Percentiles rank a stretch among this genome's conserved stretches.
Evolutionary conservation across 345 rosid genomes (phyloP).

Genomic region (Salix dunnii): DNA sequence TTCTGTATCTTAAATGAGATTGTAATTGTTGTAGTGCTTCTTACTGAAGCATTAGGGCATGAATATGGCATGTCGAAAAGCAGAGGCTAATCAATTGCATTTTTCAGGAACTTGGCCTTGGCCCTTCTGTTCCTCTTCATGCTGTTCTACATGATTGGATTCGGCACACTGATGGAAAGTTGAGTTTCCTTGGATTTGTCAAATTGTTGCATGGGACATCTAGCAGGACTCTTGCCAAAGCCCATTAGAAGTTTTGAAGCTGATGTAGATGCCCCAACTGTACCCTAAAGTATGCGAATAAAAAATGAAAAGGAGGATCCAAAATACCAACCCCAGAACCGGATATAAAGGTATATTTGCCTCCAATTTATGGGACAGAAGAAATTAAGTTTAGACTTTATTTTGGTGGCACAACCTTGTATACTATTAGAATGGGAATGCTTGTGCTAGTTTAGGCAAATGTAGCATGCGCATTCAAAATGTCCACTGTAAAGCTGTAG

Average conservation of each 20-base stretch:
- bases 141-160: constrained; percentile 37
- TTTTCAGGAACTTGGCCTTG: constrained; percentile 87
- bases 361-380: not conserved
- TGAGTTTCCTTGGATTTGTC: constrained; percentile 66
- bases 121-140: constrained; percentile 51
- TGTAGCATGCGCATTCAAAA: constrained; percentile 23
- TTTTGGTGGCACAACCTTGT: constrained; percentile 8
- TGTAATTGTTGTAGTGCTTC: not conserved
- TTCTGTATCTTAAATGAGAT: not conserved
- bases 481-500: constrained; percentile 44
- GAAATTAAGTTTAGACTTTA: not conserved
- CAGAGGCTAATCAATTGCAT: not conserved
- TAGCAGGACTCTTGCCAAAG: constrained; percentile 39
- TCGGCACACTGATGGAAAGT: constrained; percentile 32
- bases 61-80: not conserved
- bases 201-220: constrained; percentile 86
- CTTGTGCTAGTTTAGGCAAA: not conserved
- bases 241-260: constrained; percentile 11
- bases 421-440: not conserved
- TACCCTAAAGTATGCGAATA: not conserved
- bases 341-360: not conserved
- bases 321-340: not conserved
- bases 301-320: not conserved
- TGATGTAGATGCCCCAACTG: not conserved
- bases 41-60: not conserved